Conservation (phyloP, 2,329 filamentous ascomycete species). For the Coleophoma cylindrospora region DNA sequence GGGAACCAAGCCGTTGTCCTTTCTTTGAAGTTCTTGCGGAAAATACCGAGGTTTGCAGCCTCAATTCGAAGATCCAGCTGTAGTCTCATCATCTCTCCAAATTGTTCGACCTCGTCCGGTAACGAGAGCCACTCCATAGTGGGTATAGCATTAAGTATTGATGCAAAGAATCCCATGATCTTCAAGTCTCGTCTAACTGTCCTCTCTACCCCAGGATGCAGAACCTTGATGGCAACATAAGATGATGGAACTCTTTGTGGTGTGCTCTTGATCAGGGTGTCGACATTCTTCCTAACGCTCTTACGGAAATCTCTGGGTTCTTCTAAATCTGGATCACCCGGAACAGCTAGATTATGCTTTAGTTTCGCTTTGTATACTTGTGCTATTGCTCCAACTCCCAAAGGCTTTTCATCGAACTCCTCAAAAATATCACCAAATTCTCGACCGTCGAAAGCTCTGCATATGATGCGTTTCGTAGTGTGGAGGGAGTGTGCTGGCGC, state of each 20-base stretch:
- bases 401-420: constrained; percentile 83
- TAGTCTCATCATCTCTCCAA: constrained; percentile 98
- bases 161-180: constrained; percentile 92
- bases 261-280: constrained; percentile 79
- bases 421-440: constrained; percentile 90
- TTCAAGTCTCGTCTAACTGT: constrained; percentile 84
- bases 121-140: constrained; percentile 97
- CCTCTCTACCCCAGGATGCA: constrained; percentile 87
- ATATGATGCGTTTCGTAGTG: constrained; percentile 73
- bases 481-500: constrained; percentile 85
- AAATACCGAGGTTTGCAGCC: constrained; percentile 80
- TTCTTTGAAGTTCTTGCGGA: constrained; percentile 85
- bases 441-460: constrained; percentile 74
- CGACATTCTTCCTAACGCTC: constrained; percentile 75
- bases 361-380: constrained; percentile 97
- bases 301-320: constrained; percentile 54
- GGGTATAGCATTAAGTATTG: constrained; percentile 76
- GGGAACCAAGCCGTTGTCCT: constrained; percentile 95
- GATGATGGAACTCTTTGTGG: constrained; percentile 81
- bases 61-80: constrained; percentile 95
- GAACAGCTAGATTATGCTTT: constrained; percentile 68
- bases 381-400: constrained; percentile 93
- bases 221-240: constrained; percentile 93
- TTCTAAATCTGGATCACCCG: constrained; percentile 51
- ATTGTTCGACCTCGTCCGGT: constrained; percentile 88